These are phyloP conservation scores for Cytidiella melzeri DNA, from an alignment of 768 basidiomycete genomes.

Conservation along the genomic window DNA sequence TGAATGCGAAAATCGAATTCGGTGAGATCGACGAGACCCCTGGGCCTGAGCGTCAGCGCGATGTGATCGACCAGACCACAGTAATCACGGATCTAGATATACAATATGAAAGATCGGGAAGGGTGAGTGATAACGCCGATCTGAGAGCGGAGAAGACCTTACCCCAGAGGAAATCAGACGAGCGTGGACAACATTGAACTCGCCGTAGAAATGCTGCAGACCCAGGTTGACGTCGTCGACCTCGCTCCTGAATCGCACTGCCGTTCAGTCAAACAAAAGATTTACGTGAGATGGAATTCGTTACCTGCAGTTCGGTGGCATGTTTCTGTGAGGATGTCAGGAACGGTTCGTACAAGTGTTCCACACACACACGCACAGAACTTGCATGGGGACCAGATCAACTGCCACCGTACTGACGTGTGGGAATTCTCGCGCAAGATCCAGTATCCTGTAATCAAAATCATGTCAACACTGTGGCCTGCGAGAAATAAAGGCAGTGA, in stretches of 20 bases:
- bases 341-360: slow-evolving; percentile 7
- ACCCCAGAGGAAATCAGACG: slow-evolving; percentile 71
- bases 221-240: slow-evolving; percentile 83
- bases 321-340: slow-evolving; percentile 34
- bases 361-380: slow-evolving; percentile 39
- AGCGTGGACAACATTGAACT: slow-evolving; percentile 72
- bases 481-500: slow-evolving; percentile 11
- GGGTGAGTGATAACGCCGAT: slow-evolving; percentile 7
- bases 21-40: slow-evolving; percentile 57
- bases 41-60: slow-evolving; percentile 57
- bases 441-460: slow-evolving; percentile 54
- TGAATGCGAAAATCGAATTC: slow-evolving; percentile 71
- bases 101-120: slow-evolving; percentile 12
- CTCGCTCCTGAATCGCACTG: slow-evolving; percentile 79
- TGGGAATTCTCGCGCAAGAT: slow-evolving; percentile 68
- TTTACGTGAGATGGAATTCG: slow-evolving; percentile 2
- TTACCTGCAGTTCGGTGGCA: slow-evolving; percentile 70
- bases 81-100: slow-evolving; percentile 62
- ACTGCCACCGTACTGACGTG: slow-evolving; percentile 64
- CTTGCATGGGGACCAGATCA: slow-evolving; percentile 77
- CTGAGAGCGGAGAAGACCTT: slow-evolving; percentile 24
- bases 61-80: slow-evolving; percentile 59
- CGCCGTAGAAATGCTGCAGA: slow-evolving; percentile 73
- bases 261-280: too few species aligned
- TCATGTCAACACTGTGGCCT: not conserved